These are phyloP conservation scores for Aureoboletus auriporus DNA, from an alignment of 768 basidiomycete genomes.

Conservation along the genomic window DNA sequence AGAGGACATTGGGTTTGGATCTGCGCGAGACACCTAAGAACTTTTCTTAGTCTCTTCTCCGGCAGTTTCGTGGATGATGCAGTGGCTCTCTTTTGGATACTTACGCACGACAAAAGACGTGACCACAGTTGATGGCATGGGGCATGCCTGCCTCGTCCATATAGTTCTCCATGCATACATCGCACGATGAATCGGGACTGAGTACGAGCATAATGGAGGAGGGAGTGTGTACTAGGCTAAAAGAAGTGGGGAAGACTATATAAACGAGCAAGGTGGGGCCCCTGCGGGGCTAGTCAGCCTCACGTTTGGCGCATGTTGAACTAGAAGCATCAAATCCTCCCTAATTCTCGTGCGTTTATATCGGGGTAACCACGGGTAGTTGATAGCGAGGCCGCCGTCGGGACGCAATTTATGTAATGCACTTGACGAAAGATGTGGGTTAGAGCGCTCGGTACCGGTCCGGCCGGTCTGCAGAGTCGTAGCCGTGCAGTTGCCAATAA, in stretches of 20 bases:
- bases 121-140: slow-evolving; percentile 9
- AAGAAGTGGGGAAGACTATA: too few relatives aligned
- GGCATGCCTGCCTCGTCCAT: neutral
- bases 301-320: neutral
- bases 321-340: too few relatives aligned
- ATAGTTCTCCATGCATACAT: slow-evolving; percentile 11
- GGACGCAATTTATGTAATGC: too few relatives aligned
- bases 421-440: too few relatives aligned
- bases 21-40: slow-evolving; percentile 5
- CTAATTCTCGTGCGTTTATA: too few relatives aligned
- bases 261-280: too few relatives aligned
- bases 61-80: neutral
- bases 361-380: too few relatives aligned
- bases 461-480: too few relatives aligned
- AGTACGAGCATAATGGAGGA: slow-evolving; percentile 8
- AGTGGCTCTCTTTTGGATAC: neutral
- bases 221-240: too few relatives aligned
- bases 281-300: neutral
- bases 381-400: too few relatives aligned
- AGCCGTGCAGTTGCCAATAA: too few relatives aligned
- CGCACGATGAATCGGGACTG: slow-evolving; percentile 9
- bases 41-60: neutral
- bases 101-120: slow-evolving; percentile 13
- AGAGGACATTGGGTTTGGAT: slow-evolving; percentile 10
- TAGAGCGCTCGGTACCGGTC: too few relatives aligned